These are phyloP conservation scores for Plasmopara halstedii DNA, from an alignment of 352 stramenopile genomes.

Conservation along the genomic window DNA sequence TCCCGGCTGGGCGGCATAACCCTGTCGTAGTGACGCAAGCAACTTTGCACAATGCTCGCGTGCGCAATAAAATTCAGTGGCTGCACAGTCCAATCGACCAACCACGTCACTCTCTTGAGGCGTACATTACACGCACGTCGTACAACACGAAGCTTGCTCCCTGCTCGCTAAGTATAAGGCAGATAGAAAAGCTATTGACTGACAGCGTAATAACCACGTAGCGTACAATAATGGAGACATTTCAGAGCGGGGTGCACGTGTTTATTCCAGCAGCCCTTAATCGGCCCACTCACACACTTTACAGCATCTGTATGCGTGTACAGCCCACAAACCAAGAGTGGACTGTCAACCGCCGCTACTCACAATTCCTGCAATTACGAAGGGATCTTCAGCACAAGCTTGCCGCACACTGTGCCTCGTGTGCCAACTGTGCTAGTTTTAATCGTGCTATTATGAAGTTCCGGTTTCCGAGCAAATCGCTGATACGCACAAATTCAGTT, in stretches of 20 bases:
- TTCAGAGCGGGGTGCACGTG: constrained; percentile 58
- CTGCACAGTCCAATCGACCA: constrained; percentile 18
- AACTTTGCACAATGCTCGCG: constrained; percentile 11
- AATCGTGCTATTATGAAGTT: constrained; percentile 51
- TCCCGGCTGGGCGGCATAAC: background rate
- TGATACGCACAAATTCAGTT: constrained; percentile 61
- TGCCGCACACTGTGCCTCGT: constrained; percentile 25
- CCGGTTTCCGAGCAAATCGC: constrained; percentile 57
- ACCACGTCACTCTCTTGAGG: constrained; percentile 22
- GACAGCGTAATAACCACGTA: too few relatives aligned
- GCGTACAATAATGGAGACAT: constrained; percentile 13
- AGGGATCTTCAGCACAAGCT: constrained; percentile 56
- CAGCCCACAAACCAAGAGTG: constrained; percentile 73
- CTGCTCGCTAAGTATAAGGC: constrained; percentile 6
- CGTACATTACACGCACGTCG: constrained; percentile 19
- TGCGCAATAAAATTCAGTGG: constrained; percentile 6
- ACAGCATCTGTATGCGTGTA: constrained; percentile 77
- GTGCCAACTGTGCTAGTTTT: constrained; percentile 61
- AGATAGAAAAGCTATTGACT: background rate
- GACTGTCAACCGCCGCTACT: constrained; percentile 82
- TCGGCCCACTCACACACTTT: constrained; percentile 73
- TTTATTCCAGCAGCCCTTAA: constrained; percentile 81
- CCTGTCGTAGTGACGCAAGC: constrained; percentile 19
- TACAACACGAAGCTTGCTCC: constrained; percentile 14
- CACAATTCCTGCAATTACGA: constrained; percentile 75